Evolutionary conservation across 768 basidiomycete genomes (phyloP), one percentile per base, ranked within the genome.

Genomic region (Scleroderma citrinum): DNA sequence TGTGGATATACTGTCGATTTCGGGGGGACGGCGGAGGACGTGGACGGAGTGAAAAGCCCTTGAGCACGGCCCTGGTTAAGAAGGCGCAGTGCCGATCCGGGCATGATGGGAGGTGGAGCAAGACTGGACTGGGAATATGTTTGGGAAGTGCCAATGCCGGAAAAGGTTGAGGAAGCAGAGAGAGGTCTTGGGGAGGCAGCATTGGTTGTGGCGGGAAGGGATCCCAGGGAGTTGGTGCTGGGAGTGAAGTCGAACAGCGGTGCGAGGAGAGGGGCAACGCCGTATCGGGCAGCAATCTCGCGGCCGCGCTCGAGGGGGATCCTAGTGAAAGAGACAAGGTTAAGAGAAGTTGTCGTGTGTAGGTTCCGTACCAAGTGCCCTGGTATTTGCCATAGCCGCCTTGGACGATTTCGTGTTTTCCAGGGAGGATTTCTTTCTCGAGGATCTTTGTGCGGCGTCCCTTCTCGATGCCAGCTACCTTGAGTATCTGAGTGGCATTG

Each of bases 311-410:
- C 91, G 35, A 97, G 84, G 1, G 96, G 96, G 59, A 99, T 95
- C 95, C 94, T 97, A 1, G 47, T 65, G 43, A 59, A 53, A 21
- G 45, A 35, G 24, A 26, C 11, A 19, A 16, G 30, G 7, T 37
- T 12, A 44, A 12, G 24, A 43, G 46, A 41, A 32, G n/a, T n/a
- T 50, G 23, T 19, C 47, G 41, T 47, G 47, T 29, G 52, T 48
- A 47, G 17, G 51, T 47, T 47, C 60, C 83, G 63, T 61, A 95
- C 95, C 96, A 99, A 49, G 95, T 98, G 56, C 96, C 96, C 67
- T 99, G 96, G 66, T 97, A 99, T 72, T 97, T 95, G 21, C 96
- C 96, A 64, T 98, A 98, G 26, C 96, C 96, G 34, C 96, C 96
- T 67, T 98, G 96, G 5, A 99, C 92, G 66, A 98, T 98, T 69